A percentile compares a stretch with the other conserved stretches of the same genome.
These are phyloP conservation scores for Crassisporium funariophilum DNA, from an alignment of 768 basidiomycete genomes.

Conservation along the genomic window DNA sequence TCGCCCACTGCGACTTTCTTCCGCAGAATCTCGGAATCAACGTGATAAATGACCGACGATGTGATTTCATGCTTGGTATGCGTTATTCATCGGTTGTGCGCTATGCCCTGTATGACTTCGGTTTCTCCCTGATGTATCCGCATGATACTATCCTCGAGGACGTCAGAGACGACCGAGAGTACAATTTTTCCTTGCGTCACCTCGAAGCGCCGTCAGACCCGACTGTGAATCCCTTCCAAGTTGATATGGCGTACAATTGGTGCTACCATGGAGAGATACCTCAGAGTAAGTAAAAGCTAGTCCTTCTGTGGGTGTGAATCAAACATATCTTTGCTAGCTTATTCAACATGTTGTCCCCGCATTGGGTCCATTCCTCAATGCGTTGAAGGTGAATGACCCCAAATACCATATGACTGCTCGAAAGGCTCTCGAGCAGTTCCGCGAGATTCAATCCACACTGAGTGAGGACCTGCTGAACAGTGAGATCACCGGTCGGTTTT, in stretches of 20 bases:
- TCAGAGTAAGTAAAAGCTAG: slow-evolving; percentile 1
- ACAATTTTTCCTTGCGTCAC: background rate
- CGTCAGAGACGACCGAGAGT: background rate
- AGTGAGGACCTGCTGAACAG: background rate
- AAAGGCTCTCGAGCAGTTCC: background rate
- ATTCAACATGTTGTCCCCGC: background rate
- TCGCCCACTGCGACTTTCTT: slow-evolving; percentile 16
- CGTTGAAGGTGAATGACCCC: background rate
- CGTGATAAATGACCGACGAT: background rate
- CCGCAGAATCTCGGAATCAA: slow-evolving; percentile 16
- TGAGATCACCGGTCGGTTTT: background rate
- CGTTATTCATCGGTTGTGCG: background rate
- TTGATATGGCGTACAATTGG: slow-evolving; percentile 4
- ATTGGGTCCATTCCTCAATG: background rate
- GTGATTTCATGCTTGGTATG: background rate
- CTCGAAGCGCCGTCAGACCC: background rate
- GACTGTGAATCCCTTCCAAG: slow-evolving; percentile 7
- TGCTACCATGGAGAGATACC: background rate
- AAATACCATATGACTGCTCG: background rate
- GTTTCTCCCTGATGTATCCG: background rate
- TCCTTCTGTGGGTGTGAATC: background rate
- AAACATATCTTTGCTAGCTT: background rate
- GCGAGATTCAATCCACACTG: background rate
- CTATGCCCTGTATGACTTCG: slow-evolving; percentile 14
- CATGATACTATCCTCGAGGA: background rate